Percentiles rank a stretch among this genome's conserved stretches.
These are phyloP conservation scores for Warburgia ugandensis DNA, from an alignment of 164 flowering plant species.

Conservation along the genomic window DNA sequence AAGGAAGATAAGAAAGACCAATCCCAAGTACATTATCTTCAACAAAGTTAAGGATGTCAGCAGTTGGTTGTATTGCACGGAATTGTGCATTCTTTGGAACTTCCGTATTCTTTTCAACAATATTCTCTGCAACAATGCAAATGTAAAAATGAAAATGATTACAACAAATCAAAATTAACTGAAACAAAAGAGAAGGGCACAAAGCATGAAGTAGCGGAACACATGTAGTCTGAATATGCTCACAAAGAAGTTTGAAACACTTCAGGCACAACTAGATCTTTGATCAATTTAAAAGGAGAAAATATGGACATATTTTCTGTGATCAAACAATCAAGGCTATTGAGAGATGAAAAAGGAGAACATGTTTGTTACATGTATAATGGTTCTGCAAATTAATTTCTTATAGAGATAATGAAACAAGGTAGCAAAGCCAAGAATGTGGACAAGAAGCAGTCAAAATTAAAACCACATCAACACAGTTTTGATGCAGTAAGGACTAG, in stretches of 20 bases:
- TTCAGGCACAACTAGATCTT: too few species aligned
- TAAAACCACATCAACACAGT: too few species aligned
- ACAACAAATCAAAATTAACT: neutral
- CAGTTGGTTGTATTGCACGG: slow-evolving; percentile 87
- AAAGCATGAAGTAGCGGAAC: neutral
- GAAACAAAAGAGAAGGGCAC: neutral
- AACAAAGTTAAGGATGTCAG: slow-evolving; percentile 74
- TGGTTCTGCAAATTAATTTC: neutral
- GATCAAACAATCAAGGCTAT: too few species aligned
- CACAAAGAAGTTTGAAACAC: too few species aligned
- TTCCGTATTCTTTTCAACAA: slow-evolving; percentile 30
- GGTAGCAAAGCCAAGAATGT: neutral
- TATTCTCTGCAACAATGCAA: slow-evolving; percentile 21
- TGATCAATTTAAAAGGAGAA: too few species aligned
- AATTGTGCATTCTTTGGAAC: slow-evolving; percentile 88
- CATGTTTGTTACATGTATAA: too few species aligned
- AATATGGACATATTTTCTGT: too few species aligned
- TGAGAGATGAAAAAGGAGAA: too few species aligned
- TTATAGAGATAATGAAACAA: neutral
- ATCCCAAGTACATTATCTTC: slow-evolving; percentile 71
- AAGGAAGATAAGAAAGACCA: neutral
- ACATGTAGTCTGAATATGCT: neutral
- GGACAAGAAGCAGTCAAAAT: too few species aligned
- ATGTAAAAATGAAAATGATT: neutral
- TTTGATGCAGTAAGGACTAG: too few species aligned